Evolutionary conservation across 768 basidiomycete species (phyloP).

Genomic region (Dacryopinax spathularia): DNA sequence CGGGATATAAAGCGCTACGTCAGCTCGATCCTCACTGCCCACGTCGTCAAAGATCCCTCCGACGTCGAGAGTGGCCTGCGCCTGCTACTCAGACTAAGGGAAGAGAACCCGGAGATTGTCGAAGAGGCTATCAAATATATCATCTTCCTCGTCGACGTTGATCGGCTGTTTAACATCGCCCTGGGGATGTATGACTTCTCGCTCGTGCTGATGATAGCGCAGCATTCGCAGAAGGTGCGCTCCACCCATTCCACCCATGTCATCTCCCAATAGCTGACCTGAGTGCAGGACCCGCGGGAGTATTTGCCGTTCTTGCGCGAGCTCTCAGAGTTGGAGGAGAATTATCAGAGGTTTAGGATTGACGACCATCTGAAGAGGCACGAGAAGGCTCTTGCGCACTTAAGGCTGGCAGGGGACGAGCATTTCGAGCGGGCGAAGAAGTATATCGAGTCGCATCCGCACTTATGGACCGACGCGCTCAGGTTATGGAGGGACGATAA

Average conservation of each 20-base stretch:
- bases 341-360: constrained; percentile 79
- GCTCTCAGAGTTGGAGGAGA: constrained; percentile 59
- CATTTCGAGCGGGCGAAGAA: constrained; percentile 65
- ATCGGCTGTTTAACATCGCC: constrained; percentile 82
- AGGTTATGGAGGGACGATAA: constrained; percentile 52
- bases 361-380: constrained; percentile 80
- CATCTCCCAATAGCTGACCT: background rate
- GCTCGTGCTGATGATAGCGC: constrained; percentile 87
- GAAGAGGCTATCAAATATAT: constrained; percentile 98
- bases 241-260: background rate
- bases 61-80: constrained; percentile 76
- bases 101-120: constrained; percentile 57
- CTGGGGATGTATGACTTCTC: constrained; percentile 99
- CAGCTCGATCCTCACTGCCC: constrained; percentile 81
- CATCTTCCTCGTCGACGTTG: constrained; percentile 91
- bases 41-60: constrained; percentile 81
- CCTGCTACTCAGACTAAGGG: constrained; percentile 58
- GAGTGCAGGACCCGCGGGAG: constrained; percentile 77
- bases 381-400: constrained; percentile 56
- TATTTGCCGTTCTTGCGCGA: constrained; percentile 94
- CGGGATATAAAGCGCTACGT: constrained; percentile 65
- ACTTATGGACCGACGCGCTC: constrained; percentile 57
- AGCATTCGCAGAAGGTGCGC: constrained; percentile 84
- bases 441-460: constrained; percentile 62
- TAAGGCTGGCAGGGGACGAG: constrained; percentile 54